These are phyloP conservation scores for Hymenoscyphus fraxineus DNA, from an alignment of 2,329 filamentous ascomycete species.

Conservation along the genomic window DNA sequence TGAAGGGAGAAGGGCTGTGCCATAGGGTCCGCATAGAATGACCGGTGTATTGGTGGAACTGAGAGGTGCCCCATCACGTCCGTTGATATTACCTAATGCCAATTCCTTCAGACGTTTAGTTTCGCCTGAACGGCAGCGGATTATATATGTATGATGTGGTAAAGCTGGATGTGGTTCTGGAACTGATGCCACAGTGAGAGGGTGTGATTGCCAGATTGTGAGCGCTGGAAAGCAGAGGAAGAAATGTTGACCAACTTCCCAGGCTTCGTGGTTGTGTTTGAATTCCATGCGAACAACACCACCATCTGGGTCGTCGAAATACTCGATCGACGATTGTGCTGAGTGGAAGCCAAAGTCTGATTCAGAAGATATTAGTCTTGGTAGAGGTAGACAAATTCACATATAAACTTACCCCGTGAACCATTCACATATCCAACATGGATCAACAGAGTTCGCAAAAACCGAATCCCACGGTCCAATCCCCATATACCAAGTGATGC, in stretches of 20 bases:
- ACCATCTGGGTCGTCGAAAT: conserved; percentile 55
- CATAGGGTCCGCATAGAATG: conserved; percentile 62
- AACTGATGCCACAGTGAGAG: conserved; percentile 73
- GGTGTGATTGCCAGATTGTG: conserved; percentile 72
- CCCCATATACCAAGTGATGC: conserved; percentile 62
- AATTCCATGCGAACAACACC: conserved; percentile 65
- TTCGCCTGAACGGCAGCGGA: conserved; percentile 57
- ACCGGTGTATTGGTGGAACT: conserved; percentile 45
- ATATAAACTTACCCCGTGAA: conserved; percentile 26
- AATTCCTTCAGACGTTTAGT: conserved; percentile 37
- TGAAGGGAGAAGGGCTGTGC: conserved; percentile 36
- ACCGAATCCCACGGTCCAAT: conserved; percentile 57
- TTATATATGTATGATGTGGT: conserved; percentile 52
- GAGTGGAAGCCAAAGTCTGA: conserved; percentile 50
- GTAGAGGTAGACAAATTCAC: not conserved
- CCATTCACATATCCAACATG: conserved; percentile 52
- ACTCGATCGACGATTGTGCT: conserved; percentile 46
- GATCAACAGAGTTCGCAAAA: conserved; percentile 55
- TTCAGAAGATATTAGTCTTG: conserved; percentile 17
- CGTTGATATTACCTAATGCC: conserved; percentile 31
- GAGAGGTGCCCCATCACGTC: not conserved
- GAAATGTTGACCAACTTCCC: conserved; percentile 67
- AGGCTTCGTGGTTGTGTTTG: conserved; percentile 62
- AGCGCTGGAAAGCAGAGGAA: conserved; percentile 73
- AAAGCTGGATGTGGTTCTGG: conserved; percentile 46